phyloP scores from a whole-genome alignment of 2,329 filamentous ascomycete species.

The Drechslerella coelobrocha region DNA sequence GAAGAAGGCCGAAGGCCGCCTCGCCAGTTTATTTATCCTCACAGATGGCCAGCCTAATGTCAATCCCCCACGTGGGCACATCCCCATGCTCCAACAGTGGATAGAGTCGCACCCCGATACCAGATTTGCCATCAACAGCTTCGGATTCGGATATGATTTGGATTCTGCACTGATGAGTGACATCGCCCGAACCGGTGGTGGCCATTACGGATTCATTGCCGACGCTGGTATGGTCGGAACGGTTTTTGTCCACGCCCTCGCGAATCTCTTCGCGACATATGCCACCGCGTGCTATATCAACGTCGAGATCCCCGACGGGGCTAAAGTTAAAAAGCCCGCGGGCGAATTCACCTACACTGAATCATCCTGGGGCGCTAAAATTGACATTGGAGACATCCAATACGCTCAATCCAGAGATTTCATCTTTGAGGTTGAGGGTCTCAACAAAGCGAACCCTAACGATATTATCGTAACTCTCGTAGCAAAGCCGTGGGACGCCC shows the following conservation, averaged over 20 bases:
- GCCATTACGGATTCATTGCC: slow-evolving; percentile 69
- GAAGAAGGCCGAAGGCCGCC: slow-evolving; percentile 47
- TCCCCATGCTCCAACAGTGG: slow-evolving; percentile 63
- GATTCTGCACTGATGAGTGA: slow-evolving; percentile 66
- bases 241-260: slow-evolving; percentile 69
- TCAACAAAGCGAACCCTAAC: slow-evolving; percentile 4
- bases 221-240: slow-evolving; percentile 70
- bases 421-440: slow-evolving; percentile 49
- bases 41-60: slow-evolving; percentile 55
- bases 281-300: slow-evolving; percentile 61
- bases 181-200: slow-evolving; percentile 66
- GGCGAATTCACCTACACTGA: slow-evolving; percentile 55
- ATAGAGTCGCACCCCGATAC: slow-evolving; percentile 52
- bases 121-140: slow-evolving; percentile 60
- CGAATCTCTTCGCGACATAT: slow-evolving; percentile 68
- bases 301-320: slow-evolving; percentile 55
- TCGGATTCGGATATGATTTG: slow-evolving; percentile 65
- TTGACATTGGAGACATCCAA: slow-evolving; percentile 63
- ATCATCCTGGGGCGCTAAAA: slow-evolving; percentile 39
- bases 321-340: slow-evolving; percentile 56
- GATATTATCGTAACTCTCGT: slow-evolving; percentile 55
- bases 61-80: slow-evolving; percentile 63
- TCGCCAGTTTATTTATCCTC: slow-evolving; percentile 57
- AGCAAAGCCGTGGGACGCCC: slow-evolving; percentile 51
- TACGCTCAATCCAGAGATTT: slow-evolving; percentile 69